A percentile compares a stretch with the other conserved stretches of the same genome.
Conservation (phyloP, 2,329 filamentous ascomycete species). For the Fusarium pseudograminearum region DNA sequence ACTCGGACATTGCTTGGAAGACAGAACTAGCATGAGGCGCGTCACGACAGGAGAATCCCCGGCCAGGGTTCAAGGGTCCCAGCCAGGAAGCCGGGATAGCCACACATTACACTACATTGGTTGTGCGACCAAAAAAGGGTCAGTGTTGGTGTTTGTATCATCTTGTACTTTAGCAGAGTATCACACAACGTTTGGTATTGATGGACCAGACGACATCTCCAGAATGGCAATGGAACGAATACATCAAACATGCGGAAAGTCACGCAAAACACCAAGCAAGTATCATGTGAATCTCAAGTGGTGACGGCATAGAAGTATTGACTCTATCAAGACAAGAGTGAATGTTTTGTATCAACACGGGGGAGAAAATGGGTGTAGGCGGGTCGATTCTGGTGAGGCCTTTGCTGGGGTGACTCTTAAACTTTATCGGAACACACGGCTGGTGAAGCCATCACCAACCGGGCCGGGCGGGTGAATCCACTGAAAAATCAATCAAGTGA, state of each 20-base stretch:
- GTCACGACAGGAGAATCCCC: conserved; percentile 3
- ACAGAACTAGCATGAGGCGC: conserved; percentile 38
- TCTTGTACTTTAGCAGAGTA: conserved; percentile 28
- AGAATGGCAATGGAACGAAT: not conserved
- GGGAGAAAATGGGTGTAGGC: not conserved
- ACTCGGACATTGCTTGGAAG: conserved; percentile 32
- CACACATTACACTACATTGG: not conserved
- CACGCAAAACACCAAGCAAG: conserved; percentile 4
- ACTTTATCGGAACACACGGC: conserved; percentile 20
- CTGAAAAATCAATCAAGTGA: not conserved
- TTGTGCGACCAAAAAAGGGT: conserved; percentile 18
- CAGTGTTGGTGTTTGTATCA: conserved; percentile 18
- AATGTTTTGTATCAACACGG: not conserved
- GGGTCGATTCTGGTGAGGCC: not conserved
- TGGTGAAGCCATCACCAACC: conserved; percentile 28
- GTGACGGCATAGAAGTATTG: not conserved
- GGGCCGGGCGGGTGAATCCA: not conserved
- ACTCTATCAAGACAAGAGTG: not conserved
- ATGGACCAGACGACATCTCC: not conserved
- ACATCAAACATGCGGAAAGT: conserved; percentile 1
- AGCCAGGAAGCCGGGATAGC: conserved; percentile 10
- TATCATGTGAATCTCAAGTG: not conserved
- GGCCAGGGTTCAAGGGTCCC: conserved; percentile 2
- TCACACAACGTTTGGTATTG: not conserved
- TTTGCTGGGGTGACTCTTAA: conserved; percentile 6